Evolutionary conservation across 768 basidiomycete genomes (phyloP).

Genomic region (Fistulinella prunicolor): DNA sequence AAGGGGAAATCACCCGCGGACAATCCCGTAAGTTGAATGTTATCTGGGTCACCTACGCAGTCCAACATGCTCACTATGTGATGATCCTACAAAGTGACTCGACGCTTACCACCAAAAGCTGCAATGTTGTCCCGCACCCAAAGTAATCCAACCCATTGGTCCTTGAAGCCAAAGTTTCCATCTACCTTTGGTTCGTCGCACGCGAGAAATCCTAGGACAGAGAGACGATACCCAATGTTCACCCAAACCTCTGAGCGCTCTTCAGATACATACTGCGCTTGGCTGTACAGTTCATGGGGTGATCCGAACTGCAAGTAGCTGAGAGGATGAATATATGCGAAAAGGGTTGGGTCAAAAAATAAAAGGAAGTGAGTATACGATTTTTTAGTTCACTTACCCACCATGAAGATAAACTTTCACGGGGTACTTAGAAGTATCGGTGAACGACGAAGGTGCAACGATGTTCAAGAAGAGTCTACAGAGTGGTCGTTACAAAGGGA

Average conservation of each 20-base stretch:
- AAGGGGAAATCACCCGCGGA: slow-evolving; percentile 50
- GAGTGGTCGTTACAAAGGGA: not conserved
- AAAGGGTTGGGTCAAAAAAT: no score
- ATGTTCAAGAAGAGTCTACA: slow-evolving; percentile 63
- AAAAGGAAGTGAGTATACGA: no score
- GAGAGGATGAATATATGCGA: not conserved
- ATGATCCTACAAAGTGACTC: not conserved
- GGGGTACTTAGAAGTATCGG: slow-evolving; percentile 46
- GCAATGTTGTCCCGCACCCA: slow-evolving; percentile 70
- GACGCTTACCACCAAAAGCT: slow-evolving; percentile 57
- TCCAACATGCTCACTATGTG: not conserved
- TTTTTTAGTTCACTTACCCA: slow-evolving; percentile 54
- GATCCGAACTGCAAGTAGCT: slow-evolving; percentile 82
- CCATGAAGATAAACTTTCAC: slow-evolving; percentile 77
- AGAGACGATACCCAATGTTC: slow-evolving; percentile 72
- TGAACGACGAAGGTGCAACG: slow-evolving; percentile 46
- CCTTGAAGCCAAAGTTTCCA: slow-evolving; percentile 82
- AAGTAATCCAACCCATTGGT: slow-evolving; percentile 69
- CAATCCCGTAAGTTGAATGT: slow-evolving; percentile 62
- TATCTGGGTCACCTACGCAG: slow-evolving; percentile 50
- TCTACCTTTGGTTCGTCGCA: slow-evolving; percentile 54
- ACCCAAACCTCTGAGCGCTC: slow-evolving; percentile 68
- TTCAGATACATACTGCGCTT: slow-evolving; percentile 64
- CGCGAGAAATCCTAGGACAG: slow-evolving; percentile 72
- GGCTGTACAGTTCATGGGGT: slow-evolving; percentile 56